Evolutionary conservation across 225 moss, liverwort and hornwort genomes (phyloP).

Genomic region (Takakia lepidozioides): DNA sequence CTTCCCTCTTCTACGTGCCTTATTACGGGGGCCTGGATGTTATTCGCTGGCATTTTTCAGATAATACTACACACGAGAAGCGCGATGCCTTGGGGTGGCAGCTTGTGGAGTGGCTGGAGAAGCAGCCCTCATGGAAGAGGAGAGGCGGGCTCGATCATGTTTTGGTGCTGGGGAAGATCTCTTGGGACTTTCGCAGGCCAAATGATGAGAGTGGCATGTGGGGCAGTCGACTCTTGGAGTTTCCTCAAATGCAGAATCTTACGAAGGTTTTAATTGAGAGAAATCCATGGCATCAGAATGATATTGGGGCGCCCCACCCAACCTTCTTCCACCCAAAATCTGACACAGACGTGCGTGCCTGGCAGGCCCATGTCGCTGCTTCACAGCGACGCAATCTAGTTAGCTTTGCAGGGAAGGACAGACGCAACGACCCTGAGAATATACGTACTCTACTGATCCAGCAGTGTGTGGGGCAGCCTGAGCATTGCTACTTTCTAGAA

Average conservation of each 20-base stretch:
- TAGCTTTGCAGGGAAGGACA: slow-evolving; percentile 90
- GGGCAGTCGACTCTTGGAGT: slow-evolving; percentile 70
- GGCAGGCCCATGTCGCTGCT: slow-evolving; percentile 37
- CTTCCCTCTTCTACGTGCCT: slow-evolving; percentile 76
- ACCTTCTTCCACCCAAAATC: slow-evolving; percentile 90
- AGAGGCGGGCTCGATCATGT: slow-evolving; percentile 68
- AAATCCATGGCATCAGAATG: slow-evolving; percentile 81
- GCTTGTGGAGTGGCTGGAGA: slow-evolving; percentile 66
- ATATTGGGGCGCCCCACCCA: slow-evolving; percentile 81
- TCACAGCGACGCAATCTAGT: slow-evolving; percentile 54
- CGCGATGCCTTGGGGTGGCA: slow-evolving; percentile 66
- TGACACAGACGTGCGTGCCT: slow-evolving; percentile 51
- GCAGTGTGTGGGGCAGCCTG: slow-evolving; percentile 54
- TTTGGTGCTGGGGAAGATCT: slow-evolving; percentile 78
- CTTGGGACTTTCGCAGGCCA: slow-evolving; percentile 93
- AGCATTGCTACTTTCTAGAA: slow-evolving; percentile 57
- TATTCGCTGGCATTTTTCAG: slow-evolving; percentile 80
- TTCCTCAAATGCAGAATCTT: slow-evolving; percentile 49
- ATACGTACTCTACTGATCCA: slow-evolving; percentile 64
- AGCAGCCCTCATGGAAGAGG: slow-evolving; percentile 63
- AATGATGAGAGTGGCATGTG: slow-evolving; percentile 36
- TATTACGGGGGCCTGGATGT: slow-evolving; percentile 96
- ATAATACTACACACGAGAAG: slow-evolving; percentile 50
- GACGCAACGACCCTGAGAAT: slow-evolving; percentile 60
- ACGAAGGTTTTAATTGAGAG: slow-evolving; percentile 86